These are phyloP conservation scores for Fusarium sp. DNA, from an alignment of 2,329 filamentous ascomycete genomes.

Conservation along the genomic window DNA sequence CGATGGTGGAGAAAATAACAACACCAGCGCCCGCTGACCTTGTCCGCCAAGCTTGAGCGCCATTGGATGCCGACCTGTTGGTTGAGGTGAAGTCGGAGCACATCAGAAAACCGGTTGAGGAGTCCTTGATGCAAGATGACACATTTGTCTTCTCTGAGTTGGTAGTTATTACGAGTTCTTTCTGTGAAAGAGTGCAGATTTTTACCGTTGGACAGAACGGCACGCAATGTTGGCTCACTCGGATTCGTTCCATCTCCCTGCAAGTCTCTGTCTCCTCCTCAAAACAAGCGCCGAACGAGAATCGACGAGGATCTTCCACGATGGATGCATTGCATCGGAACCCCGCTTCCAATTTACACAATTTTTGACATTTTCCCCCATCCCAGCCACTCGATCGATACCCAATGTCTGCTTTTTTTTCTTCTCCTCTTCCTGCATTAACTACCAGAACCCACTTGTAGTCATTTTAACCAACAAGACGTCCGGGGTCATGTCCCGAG, in stretches of 20 bases:
- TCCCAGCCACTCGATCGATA: background rate
- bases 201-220: background rate
- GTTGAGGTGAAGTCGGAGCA: background rate
- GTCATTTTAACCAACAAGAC: conserved; percentile 1
- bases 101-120: background rate
- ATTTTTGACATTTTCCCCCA: background rate
- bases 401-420: background rate
- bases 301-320: background rate
- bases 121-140: conserved; percentile 1
- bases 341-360: background rate
- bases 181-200: background rate
- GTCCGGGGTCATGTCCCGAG: background rate
- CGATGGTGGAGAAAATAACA: background rate
- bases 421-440: background rate
- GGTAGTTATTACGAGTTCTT: background rate
- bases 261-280: background rate
- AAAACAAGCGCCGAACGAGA: background rate
- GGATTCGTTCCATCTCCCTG: background rate
- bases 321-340: background rate
- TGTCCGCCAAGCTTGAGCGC: conserved; percentile 6
- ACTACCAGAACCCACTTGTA: background rate
- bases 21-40: background rate
- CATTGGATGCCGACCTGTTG: background rate
- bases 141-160: background rate
- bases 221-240: background rate